Conservation (phyloP, 257 asterid species). For the Solanum infundibuliforme region DNA sequence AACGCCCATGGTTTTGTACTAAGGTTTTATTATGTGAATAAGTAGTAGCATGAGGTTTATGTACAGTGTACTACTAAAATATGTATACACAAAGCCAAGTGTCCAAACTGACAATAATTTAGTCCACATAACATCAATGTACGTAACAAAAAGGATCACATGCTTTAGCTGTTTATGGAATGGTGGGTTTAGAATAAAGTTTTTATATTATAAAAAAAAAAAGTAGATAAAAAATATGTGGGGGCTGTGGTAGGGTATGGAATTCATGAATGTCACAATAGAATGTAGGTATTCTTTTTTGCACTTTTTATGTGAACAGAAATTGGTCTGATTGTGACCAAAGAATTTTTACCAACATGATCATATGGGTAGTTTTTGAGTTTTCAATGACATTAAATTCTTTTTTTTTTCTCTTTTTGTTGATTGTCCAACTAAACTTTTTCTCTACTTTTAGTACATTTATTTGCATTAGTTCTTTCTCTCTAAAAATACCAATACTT, state of each 20-base stretch:
- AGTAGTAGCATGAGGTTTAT: neutral
- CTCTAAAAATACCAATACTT: neutral
- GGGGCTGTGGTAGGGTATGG: neutral
- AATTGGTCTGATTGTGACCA: neutral
- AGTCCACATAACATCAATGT: constrained; percentile 3
- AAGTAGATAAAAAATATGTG: neutral
- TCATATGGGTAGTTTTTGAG: neutral
- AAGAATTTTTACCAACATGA: neutral
- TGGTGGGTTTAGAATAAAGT: constrained; percentile 1
- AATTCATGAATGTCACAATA: neutral
- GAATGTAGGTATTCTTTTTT: neutral
- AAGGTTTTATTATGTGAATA: neutral
- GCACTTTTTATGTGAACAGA: neutral
- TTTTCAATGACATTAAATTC: neutral
- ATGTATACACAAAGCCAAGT: neutral
- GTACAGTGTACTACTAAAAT: neutral
- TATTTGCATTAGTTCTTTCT: neutral
- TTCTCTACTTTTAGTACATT: neutral
- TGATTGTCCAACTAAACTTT: neutral
- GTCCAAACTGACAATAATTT: constrained; percentile 2
- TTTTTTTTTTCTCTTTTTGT: neutral
- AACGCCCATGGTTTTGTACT: constrained; percentile 4
- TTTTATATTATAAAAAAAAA: neutral
- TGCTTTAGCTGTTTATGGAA: constrained; percentile 3
- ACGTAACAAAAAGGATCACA: constrained; percentile 1